Base-by-base conservation (phyloP, 1,139 yeast genomes). In the Wickerhamiella infanticola region DNA sequence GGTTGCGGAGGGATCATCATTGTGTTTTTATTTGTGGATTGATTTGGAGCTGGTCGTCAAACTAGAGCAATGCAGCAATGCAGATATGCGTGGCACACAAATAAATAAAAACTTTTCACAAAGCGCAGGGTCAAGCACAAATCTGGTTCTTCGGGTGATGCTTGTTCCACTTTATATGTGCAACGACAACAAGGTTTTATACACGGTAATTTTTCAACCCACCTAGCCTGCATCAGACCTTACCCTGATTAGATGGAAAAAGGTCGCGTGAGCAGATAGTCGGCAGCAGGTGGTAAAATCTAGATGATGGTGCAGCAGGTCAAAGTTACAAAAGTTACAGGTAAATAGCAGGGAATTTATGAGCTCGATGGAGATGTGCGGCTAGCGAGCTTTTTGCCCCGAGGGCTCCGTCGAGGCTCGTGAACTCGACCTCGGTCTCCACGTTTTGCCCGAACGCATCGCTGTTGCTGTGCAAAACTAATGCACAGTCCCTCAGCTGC, bases 361-460 rank as follows among this genome's bases (percentile, higher is more conserved):
- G 40, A 3, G 23, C 24, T 1, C 48, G 40, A 8, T 11, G 27
- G 29, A 52, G 33, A 37, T 48, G 44, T 3, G 53, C 55, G 0
- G 53, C 50, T 1, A 50, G 50, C 40, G 49, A 49, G 1, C 52
- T 46, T 4, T 41, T 35, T 5, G 51, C 29, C 9, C 55, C 55
- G 18, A 52, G 41, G 1, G 55, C 55, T 13, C 55, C 55, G 35
- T 52, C 55, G 3, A 52, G 47, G 31, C 53, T 49, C 9, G 51
- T 39, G 9, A 31, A 39, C 13, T 39, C 44, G 4, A 47, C 42
- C 37, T 51, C 52, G 5, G 50, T 46, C n/a, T 47, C 46, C 7
- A 51, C 45, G 43, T 52, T 53, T 18, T 47, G 46, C 5, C 50
- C 55, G 35, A 52, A 52, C 6, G 52, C 55, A 38, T 52, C 55